phyloP scores from a whole-genome alignment of 179 eudicot species.

The Silene vulgaris region DNA sequence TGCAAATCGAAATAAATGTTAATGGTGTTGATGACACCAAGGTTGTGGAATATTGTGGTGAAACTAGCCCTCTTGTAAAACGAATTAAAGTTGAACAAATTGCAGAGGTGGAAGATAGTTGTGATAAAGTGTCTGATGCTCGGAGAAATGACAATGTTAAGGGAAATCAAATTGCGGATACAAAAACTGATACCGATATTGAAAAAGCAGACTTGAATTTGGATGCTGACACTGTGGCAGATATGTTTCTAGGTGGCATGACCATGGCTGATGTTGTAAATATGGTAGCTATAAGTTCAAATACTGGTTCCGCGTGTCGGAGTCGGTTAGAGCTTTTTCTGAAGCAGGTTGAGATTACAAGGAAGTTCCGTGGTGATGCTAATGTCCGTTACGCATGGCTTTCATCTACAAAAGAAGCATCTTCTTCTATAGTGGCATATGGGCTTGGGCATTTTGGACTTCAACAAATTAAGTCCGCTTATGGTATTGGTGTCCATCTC shows the following conservation, averaged over 20 bases:
- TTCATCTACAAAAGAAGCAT: conserved; percentile 49
- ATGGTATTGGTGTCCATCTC: conserved; percentile 75
- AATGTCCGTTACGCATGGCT: conserved; percentile 86
- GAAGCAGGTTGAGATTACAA: conserved; percentile 73
- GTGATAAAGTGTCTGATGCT: conserved; percentile 36
- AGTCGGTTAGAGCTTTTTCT: conserved; percentile 60
- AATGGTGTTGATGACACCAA: conserved; percentile 39
- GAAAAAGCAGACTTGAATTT: conserved; percentile 18
- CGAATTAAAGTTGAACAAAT: conserved; percentile 39
- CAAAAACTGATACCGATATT: conserved; percentile 13
- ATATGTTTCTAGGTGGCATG: conserved; percentile 47
- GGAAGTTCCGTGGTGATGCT: conserved; percentile 55
- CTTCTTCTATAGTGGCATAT: conserved; percentile 45
- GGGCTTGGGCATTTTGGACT: conserved; percentile 56
- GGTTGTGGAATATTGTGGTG: conserved; percentile 56
- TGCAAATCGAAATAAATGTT: conserved; percentile 74
- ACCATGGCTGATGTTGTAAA: conserved; percentile 28
- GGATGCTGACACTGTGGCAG: conserved; percentile 41
- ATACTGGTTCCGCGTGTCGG: conserved; percentile 36
- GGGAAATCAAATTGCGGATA: conserved; percentile 34
- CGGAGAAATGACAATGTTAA: conserved; percentile 38
- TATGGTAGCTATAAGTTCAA: conserved; percentile 38
- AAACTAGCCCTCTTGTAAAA: conserved; percentile 56
- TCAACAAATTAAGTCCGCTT: conserved; percentile 38
- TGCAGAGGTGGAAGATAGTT: conserved; percentile 38